These are phyloP conservation scores for Saccharomyces hybrid DNA, from an alignment of 1,139 yeast species.

Conservation along the genomic window DNA sequence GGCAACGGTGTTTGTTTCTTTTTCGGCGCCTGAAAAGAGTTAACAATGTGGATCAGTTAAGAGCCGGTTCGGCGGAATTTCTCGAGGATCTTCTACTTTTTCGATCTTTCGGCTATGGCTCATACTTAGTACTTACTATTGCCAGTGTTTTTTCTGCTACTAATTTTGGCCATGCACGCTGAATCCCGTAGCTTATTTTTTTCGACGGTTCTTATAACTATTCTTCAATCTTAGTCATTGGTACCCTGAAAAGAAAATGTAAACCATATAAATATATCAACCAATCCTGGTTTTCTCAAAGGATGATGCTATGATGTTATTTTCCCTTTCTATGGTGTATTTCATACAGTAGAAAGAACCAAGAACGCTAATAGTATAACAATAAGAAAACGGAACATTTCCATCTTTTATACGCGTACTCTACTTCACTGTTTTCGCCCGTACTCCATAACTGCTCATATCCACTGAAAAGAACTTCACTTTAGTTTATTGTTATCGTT, in stretches of 20 bases:
- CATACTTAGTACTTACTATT: not conserved
- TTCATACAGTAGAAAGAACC: not conserved
- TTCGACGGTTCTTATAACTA: not conserved
- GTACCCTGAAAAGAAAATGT: not conserved
- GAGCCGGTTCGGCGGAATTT: not conserved
- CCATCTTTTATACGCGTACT: not conserved
- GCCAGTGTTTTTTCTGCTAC: not conserved
- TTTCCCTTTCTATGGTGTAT: not conserved
- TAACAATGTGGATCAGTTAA: not conserved
- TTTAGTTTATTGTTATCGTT: not conserved
- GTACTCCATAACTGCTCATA: not conserved
- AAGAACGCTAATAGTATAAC: not conserved
- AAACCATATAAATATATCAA: not conserved
- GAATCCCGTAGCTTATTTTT: not conserved
- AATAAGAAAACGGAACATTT: not conserved
- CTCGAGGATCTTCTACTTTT: not conserved
- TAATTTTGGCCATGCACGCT: not conserved
- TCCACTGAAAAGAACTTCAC: not conserved
- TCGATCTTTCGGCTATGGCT: conserved; percentile 1
- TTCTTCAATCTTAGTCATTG: not conserved
- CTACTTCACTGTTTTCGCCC: not conserved
- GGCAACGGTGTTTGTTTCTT: not conserved
- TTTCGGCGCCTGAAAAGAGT: not conserved
- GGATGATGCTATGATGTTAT: not conserved
- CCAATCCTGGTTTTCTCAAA: not conserved